Evolutionary conservation across 306 rosid species (phyloP).

Genomic region (Cicer bijugum): DNA sequence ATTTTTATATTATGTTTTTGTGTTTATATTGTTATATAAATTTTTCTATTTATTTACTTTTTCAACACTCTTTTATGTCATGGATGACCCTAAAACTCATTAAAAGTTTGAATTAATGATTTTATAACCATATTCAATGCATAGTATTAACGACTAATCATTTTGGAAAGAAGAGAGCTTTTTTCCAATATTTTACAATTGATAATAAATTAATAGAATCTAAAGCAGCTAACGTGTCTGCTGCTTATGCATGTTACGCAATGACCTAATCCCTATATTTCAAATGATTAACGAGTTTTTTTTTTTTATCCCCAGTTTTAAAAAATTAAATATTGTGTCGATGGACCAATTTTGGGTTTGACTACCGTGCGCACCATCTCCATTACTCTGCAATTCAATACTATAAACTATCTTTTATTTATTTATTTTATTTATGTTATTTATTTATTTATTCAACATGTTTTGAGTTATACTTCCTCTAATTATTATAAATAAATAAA

Average conservation of each 20-base stretch:
- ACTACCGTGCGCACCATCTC: constrained; percentile 32
- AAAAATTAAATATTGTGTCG: constrained; percentile 5
- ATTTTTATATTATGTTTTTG: no score
- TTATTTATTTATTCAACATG: constrained; percentile 2
- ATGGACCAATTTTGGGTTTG: constrained; percentile 43
- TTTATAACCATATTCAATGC: constrained; percentile 6
- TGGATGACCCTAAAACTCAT: constrained; percentile 53
- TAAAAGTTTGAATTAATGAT: constrained; percentile 38
- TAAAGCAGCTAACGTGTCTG: constrained; percentile 45
- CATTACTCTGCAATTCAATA: constrained; percentile 8
- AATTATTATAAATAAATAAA: no score
- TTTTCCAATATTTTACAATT: no score
- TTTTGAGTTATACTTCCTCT: neutral
- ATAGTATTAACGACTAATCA: constrained; percentile 19
- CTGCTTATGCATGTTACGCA: constrained; percentile 43
- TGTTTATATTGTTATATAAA: no score
- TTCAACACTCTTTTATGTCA: constrained; percentile 46
- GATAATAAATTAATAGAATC: no score
- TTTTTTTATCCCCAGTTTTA: neutral
- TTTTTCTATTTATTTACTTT: no score
- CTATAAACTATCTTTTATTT: neutral
- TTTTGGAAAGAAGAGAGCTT: no score
- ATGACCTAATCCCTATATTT: constrained; percentile 42
- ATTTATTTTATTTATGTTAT: neutral
- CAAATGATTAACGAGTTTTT: constrained; percentile 27